Evolutionary conservation across 169 alveolate genomes (phyloP), one percentile per base, ranked within the genome.

Genomic region (Eimeria praecox): DNA sequence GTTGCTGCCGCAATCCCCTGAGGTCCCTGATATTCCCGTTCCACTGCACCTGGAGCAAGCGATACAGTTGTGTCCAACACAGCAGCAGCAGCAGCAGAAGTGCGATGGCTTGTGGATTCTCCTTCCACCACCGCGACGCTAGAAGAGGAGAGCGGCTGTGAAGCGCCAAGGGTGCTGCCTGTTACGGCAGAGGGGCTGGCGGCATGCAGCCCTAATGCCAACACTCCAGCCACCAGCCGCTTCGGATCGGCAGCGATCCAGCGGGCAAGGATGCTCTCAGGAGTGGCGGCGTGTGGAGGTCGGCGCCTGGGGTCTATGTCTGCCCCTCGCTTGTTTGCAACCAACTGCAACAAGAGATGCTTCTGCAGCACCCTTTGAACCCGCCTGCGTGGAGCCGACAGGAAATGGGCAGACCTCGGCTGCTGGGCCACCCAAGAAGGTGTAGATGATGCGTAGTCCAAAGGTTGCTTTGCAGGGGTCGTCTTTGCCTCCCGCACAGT

Each of bases 181-280:
- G 85, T 35, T 4, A 42, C 27, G 30, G 85, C 35, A 75, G 56
- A 18, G 56, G 85, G 59, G 38, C 59, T 24, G 14, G 82, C 49
- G 1, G 20, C 90, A 38, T 56, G 92, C 92, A 49, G 66, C 78
- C 52, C 73, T 30, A 85, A 33, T 1, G 78, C 40, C 35, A 54
- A 42, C 54, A 85, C 62, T 10, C 92, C 92, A 14, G 80, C 35
- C 18, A 62, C 16, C 59, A 56, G 54, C 44, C 92, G 77, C 92
- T 54, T 85, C 49, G 77, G 78, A 0, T 85, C 77, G 38, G 78
- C 78, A 33, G 77, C 24, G 56, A 85, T 62, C 78, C 92, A 85
- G 44, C 92, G 78, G 38, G 92, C 92, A 30, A 85, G 92, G 33
- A 85, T 83, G 52, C 91, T 83, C 91, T 83, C 91, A 30, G 92